A percentile compares a stretch with the other conserved stretches of the same genome.
These are phyloP conservation scores for Alternaria atra DNA, from an alignment of 2,329 filamentous ascomycete species.

Conservation along the genomic window DNA sequence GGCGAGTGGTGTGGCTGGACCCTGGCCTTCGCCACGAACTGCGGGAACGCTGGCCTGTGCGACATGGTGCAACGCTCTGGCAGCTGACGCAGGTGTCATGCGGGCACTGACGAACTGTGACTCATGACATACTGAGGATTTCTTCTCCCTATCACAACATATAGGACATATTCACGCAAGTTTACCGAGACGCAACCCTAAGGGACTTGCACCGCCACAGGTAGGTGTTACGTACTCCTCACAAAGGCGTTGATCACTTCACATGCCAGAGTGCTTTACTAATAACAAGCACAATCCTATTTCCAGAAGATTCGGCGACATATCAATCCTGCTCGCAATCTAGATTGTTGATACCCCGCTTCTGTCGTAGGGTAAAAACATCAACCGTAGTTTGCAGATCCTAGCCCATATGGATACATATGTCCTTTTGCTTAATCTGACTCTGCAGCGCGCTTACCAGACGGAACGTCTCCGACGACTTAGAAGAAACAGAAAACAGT, in stretches of 20 bases:
- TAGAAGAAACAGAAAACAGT: background rate
- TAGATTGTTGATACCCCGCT: constrained; percentile 14
- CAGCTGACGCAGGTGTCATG: constrained; percentile 7
- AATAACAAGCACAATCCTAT: background rate
- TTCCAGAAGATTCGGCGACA: constrained; percentile 5
- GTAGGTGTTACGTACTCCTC: constrained; percentile 7
- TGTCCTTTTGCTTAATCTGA: constrained; percentile 2
- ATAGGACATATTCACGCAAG: constrained; percentile 1
- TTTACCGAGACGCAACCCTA: constrained; percentile 9
- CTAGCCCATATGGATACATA: constrained; percentile 3
- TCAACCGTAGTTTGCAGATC: constrained; percentile 17
- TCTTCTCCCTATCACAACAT: background rate
- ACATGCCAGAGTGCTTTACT: constrained; percentile 10
- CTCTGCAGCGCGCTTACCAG: constrained; percentile 3
- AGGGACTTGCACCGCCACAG: constrained; percentile 15
- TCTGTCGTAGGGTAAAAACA: constrained; percentile 2
- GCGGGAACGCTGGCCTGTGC: constrained; percentile 18
- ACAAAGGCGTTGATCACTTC: constrained; percentile 5
- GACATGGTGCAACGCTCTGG: constrained; percentile 7
- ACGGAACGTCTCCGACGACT: constrained; percentile 15
- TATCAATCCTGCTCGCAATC: background rate
- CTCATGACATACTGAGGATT: constrained; percentile 3
- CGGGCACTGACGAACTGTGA: constrained; percentile 6
- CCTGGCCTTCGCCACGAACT: constrained; percentile 20
- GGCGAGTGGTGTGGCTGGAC: constrained; percentile 17